Percentiles rank a stretch among this genome's conserved stretches.
Conservation (phyloP, 768 basidiomycete species). For the Boletus vinaceobasis region DNA sequence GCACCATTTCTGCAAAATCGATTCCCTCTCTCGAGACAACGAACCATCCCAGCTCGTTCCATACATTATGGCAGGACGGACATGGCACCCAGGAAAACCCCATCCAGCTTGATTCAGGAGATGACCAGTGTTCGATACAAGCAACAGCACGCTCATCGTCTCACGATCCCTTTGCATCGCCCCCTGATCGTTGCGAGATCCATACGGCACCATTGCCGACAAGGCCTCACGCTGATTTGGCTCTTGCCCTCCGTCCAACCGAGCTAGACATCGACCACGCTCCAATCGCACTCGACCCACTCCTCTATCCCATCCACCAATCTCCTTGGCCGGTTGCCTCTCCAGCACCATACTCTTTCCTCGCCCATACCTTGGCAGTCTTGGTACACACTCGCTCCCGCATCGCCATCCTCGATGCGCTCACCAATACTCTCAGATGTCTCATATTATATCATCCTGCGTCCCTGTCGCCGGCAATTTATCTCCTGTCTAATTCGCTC, state of each 20-base stretch:
- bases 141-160: slow-evolving; percentile 8
- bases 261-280: slow-evolving; percentile 27
- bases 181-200: slow-evolving; percentile 9
- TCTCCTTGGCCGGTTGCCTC: slow-evolving; percentile 39
- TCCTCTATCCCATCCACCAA: slow-evolving; percentile 39
- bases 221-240: slow-evolving; percentile 2
- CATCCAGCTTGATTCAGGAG: slow-evolving; percentile 24
- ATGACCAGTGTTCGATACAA: slow-evolving; percentile 7
- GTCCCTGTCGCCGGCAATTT: slow-evolving; percentile 73
- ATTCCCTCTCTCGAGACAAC: slow-evolving; percentile 11
- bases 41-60: background rate
- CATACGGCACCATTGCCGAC: slow-evolving; percentile 7
- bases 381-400: slow-evolving; percentile 70
- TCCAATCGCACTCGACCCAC: slow-evolving; percentile 44
- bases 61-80: slow-evolving; percentile 20
- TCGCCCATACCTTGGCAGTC: slow-evolving; percentile 58
- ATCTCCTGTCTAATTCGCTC: slow-evolving; percentile 79
- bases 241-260: slow-evolving; percentile 22
- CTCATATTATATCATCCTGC: slow-evolving; percentile 62
- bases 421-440: slow-evolving; percentile 73
- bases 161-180: slow-evolving; percentile 10
- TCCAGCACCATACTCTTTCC: slow-evolving; percentile 66
- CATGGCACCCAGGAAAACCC: slow-evolving; percentile 24
- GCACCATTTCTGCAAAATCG: slow-evolving; percentile 13
- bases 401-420: slow-evolving; percentile 59